phyloP scores from a whole-genome alignment of 1,284 basidiomycete genomes.

The Microbotryomycetes sp. region DNA sequence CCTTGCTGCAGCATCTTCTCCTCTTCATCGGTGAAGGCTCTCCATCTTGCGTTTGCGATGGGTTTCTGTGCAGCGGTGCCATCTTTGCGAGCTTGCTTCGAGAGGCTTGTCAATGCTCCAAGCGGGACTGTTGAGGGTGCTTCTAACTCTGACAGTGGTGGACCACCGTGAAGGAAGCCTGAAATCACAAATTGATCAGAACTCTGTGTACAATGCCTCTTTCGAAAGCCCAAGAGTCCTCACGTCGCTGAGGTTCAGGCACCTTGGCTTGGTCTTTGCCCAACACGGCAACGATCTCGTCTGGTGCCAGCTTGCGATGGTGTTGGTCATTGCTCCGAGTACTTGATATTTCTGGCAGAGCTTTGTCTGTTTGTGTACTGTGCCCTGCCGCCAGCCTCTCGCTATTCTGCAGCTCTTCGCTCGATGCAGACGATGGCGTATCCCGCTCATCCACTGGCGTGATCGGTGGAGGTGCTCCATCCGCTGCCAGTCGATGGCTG shows the following conservation, averaged over 20 bases:
- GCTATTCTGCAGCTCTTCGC: background rate
- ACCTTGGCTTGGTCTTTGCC: background rate
- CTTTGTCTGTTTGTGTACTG: background rate
- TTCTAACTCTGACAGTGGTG: constrained; percentile 24
- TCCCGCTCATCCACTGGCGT: background rate
- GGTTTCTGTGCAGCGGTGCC: constrained; percentile 2
- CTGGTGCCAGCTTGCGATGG: background rate
- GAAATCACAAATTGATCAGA: background rate
- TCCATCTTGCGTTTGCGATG: constrained; percentile 25
- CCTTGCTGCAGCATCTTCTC: constrained; percentile 28
- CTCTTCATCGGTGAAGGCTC: constrained; percentile 36
- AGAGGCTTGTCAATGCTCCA: background rate
- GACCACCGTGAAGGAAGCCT: constrained; percentile 29
- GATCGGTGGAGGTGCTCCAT: background rate
- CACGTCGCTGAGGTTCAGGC: background rate
- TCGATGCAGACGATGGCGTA: background rate
- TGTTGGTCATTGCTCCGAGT: background rate
- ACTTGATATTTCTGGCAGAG: background rate
- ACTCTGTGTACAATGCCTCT: no score
- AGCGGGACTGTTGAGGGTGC: constrained; percentile 15
- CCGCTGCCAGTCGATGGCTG: background rate
- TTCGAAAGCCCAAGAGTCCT: no score
- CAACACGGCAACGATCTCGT: background rate
- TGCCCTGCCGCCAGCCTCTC: no score
- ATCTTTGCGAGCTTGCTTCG: background rate